Percentiles rank a stretch among this genome's conserved stretches.
Conservation (phyloP, 78 protist species). For the Guillardia theta region DNA sequence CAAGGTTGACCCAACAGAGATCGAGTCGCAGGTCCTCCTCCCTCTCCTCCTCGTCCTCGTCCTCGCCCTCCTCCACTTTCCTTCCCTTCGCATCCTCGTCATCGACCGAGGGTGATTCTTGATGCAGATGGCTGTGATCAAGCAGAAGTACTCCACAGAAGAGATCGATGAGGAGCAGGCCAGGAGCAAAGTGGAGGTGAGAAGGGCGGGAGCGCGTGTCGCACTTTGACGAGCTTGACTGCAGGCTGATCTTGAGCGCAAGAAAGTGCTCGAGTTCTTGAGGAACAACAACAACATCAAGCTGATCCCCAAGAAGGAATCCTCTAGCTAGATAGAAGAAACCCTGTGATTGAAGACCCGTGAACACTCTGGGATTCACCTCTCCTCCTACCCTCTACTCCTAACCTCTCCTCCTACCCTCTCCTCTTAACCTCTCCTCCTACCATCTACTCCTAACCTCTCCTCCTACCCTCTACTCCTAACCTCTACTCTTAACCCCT, state of each 20-base stretch:
- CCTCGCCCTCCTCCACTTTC: too few relatives aligned
- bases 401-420: not conserved
- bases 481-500: not conserved
- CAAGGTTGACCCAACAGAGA: not conserved
- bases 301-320: constrained; percentile 20
- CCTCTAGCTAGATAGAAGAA: not conserved
- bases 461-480: not conserved
- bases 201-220: too few relatives aligned
- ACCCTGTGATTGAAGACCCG: not conserved
- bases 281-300: not conserved
- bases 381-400: not conserved
- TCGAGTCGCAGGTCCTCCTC: not conserved
- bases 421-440: not conserved
- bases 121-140: not conserved
- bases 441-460: not conserved
- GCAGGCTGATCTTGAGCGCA: not conserved
- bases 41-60: not conserved
- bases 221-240: too few relatives aligned
- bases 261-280: not conserved
- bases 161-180: constrained; percentile 17
- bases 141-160: not conserved
- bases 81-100: not conserved
- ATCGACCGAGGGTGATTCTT: not conserved
- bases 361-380: not conserved
- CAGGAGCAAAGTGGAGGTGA: not conserved